phyloP scores from a whole-genome alignment of 345 rosid species.

The Gossypium bickii region DNA sequence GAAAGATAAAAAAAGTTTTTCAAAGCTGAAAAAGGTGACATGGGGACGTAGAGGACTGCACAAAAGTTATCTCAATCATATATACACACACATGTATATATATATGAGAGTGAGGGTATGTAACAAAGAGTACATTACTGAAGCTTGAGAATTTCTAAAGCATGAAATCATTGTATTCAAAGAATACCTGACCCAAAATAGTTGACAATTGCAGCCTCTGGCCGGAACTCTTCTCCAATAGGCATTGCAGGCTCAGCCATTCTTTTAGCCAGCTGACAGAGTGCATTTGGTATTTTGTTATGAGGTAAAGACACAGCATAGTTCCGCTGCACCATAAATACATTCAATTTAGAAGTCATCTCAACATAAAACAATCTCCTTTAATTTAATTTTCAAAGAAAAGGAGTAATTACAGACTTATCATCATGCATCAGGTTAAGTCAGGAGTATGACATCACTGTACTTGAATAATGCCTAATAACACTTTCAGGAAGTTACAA shows the following conservation, averaged over 20 bases:
- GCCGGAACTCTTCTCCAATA: conserved; percentile 64
- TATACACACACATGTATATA: not conserved
- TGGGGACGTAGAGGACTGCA: not conserved
- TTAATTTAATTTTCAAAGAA: not conserved
- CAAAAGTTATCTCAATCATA: no score
- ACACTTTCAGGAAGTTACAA: not conserved
- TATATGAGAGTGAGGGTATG: not conserved
- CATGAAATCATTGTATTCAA: not conserved
- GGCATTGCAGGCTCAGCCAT: conserved; percentile 80
- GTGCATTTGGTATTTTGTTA: conserved; percentile 75
- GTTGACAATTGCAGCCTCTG: conserved; percentile 91
- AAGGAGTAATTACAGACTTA: not conserved
- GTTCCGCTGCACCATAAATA: conserved; percentile 53
- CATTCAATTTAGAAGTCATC: conserved; percentile 7
- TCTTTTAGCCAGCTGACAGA: conserved; percentile 63
- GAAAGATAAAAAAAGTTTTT: not conserved
- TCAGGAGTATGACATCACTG: not conserved
- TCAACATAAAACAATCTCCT: not conserved
- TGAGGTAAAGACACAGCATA: conserved; percentile 76
- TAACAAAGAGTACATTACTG: not conserved
- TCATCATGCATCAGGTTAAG: not conserved
- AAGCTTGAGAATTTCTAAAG: not conserved
- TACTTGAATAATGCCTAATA: not conserved
- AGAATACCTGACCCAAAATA: conserved; percentile 69
- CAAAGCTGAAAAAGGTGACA: not conserved